Evolutionary conservation across 345 rosid genomes (phyloP), one percentile per base, ranked within the genome.

Genomic region (Gossypium herbaceum): DNA sequence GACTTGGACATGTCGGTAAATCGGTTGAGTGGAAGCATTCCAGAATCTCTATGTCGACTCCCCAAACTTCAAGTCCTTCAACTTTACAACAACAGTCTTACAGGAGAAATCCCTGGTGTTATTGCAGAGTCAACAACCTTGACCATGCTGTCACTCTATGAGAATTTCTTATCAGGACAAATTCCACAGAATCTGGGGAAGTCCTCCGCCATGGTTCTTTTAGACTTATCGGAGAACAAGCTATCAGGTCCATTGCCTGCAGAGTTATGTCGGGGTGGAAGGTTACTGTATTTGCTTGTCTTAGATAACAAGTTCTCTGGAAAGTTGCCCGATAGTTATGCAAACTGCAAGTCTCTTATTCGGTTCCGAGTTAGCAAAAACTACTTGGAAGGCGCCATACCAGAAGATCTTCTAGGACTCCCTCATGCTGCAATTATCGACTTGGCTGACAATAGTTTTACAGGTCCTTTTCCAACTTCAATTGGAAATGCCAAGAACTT

Each of bases 1-100:
- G 97, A 94, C 71, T 74, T 92, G 77, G 98, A 94, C 89, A 88
- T 94, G 76, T 94, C 98, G 2, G 98, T 94, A 75, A 92, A 86
- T 70, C 81, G 76, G 73, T 81, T 92, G 71, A 91, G 89, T 5
- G 97, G 97, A 54, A 83, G 68, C 45, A 90, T 94, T 70, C 98
- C 98, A 16, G 94, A 86, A 65, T 91, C 92, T 2, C 70, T 94
- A 29, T 88, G 90, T 74, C 84, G 86, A 78, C 95, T 94, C 67
- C 97, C 97, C 0, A 84, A 83, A 50, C 97, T 94, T 41, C 78
- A 77, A 80, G 91, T 80, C 69, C 76, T 94, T 80, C 98, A 94
- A 83, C 74, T 91, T 72, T 94, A 94, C 89, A 94, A 94, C 88
- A 94, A 94, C 87, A 91, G 95, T 78, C 92, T 94, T 64, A 73